These are phyloP conservation scores for Raffaelea albimanens DNA, from an alignment of 2,329 filamentous ascomycete species.

Conservation along the genomic window DNA sequence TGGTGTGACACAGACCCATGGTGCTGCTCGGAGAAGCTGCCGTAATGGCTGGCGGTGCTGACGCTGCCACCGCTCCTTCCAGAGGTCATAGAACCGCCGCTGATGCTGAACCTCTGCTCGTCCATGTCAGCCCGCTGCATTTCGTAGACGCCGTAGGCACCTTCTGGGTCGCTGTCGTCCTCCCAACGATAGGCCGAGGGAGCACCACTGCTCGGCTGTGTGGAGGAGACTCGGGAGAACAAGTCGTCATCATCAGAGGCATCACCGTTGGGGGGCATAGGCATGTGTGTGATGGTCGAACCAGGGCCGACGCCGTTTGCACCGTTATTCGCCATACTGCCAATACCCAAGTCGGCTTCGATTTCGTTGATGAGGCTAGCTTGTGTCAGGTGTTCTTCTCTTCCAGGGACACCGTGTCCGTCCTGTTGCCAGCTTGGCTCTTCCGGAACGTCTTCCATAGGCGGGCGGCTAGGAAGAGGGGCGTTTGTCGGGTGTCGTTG, in stretches of 20 bases:
- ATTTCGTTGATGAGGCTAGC: slow-evolving; percentile 50
- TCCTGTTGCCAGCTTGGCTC: slow-evolving; percentile 30
- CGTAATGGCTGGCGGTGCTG: slow-evolving; percentile 1
- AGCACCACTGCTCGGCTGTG: slow-evolving; percentile 20
- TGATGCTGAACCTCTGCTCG: slow-evolving; percentile 48
- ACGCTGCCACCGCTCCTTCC: slow-evolving; percentile 5
- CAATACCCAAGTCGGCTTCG: slow-evolving; percentile 39
- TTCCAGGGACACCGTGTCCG: slow-evolving; percentile 18
- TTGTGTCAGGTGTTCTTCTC: slow-evolving; percentile 33
- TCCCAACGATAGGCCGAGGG: slow-evolving; percentile 27
- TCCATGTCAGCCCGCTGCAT: slow-evolving; percentile 80
- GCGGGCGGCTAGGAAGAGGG: slow-evolving; percentile 44
- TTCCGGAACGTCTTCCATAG: slow-evolving; percentile 32
- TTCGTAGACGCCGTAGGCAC: slow-evolving; percentile 71
- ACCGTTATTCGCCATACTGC: slow-evolving; percentile 39
- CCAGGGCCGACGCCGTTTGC: slow-evolving; percentile 34
- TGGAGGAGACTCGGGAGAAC: slow-evolving; percentile 36
- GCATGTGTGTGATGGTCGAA: slow-evolving; percentile 19
- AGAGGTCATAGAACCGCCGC: slow-evolving; percentile 27
- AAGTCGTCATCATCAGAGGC: slow-evolving; percentile 4
- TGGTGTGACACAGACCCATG: too few species aligned
- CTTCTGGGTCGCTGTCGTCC: slow-evolving; percentile 77
- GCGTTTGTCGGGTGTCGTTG: slow-evolving; percentile 51
- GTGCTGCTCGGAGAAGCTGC: slow-evolving; percentile 2
- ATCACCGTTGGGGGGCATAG: neutral